phyloP scores from a whole-genome alignment of 805 yeast genomes.

The Kodamaea hsintzibuensis region DNA sequence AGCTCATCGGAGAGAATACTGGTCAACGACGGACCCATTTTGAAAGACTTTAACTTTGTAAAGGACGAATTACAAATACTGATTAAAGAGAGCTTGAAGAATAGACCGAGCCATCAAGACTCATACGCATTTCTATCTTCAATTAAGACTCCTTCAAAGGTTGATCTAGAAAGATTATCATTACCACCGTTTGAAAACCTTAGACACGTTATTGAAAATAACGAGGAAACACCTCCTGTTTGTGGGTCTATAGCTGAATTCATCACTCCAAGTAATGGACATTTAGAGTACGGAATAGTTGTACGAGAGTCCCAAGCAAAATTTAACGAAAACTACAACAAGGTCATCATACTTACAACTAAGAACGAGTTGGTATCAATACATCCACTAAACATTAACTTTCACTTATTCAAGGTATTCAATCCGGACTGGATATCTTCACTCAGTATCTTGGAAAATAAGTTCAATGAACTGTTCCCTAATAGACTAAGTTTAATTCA shows the following conservation, averaged over 20 bases:
- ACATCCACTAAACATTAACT: slow-evolving; percentile 28
- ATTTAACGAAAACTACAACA: slow-evolving; percentile 35
- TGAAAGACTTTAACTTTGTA: background rate
- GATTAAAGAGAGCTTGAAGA: background rate
- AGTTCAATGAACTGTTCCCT: slow-evolving; percentile 19
- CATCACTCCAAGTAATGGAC: slow-evolving; percentile 11
- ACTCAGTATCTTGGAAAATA: slow-evolving; percentile 20
- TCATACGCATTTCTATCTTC: background rate
- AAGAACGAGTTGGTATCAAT: slow-evolving; percentile 32
- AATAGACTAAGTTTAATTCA: slow-evolving; percentile 23
- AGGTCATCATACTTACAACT: slow-evolving; percentile 31
- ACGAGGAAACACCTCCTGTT: slow-evolving; percentile 18
- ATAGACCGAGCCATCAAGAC: background rate
- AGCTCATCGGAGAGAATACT: background rate
- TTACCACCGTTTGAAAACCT: slow-evolving; percentile 11
- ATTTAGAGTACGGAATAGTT: slow-evolving; percentile 37
- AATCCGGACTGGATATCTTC: slow-evolving; percentile 20
- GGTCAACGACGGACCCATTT: background rate
- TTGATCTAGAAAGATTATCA: background rate
- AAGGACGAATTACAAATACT: background rate
- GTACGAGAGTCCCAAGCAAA: slow-evolving; percentile 28
- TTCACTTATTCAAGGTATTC: slow-evolving; percentile 30
- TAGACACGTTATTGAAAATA: slow-evolving; percentile 17
- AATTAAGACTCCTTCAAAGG: background rate
- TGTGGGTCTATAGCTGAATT: slow-evolving; percentile 45